Conservation (phyloP, 495 filamentous ascomycete genomes). For the Polyplosphaeria fusca region DNA sequence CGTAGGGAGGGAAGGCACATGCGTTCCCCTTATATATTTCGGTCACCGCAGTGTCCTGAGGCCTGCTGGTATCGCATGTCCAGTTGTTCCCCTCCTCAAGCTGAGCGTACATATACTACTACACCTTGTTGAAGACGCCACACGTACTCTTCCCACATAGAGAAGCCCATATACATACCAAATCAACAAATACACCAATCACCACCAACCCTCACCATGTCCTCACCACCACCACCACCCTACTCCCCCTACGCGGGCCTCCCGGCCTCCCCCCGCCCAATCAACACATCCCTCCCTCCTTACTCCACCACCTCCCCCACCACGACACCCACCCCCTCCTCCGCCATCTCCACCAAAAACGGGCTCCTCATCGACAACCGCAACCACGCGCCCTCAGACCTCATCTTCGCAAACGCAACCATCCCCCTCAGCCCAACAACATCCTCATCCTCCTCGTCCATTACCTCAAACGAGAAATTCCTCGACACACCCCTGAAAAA, state of each 20-base stretch:
- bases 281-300: neutral
- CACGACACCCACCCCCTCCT: neutral
- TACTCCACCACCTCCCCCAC: neutral
- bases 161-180: neutral
- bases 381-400: slow-evolving; percentile 2
- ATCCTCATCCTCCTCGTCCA: neutral
- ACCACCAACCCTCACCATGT: neutral
- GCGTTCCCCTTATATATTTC: neutral
- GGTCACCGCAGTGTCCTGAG: neutral
- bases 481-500: slow-evolving; percentile 4
- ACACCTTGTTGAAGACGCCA: neutral
- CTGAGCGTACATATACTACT: neutral
- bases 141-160: neutral
- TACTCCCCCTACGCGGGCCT: neutral
- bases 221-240: neutral
- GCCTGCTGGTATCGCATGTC: too few relatives aligned
- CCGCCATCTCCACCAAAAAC: neutral
- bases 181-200: neutral
- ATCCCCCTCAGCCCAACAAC: slow-evolving; percentile 23
- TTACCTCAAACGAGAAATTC: neutral
- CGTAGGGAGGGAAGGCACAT: neutral
- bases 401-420: slow-evolving; percentile 24
- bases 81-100: neutral
- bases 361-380: slow-evolving; percentile 14
- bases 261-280: neutral